phyloP scores from a whole-genome alignment of 768 basidiomycete species.

The Psilocybe tampanensis region DNA sequence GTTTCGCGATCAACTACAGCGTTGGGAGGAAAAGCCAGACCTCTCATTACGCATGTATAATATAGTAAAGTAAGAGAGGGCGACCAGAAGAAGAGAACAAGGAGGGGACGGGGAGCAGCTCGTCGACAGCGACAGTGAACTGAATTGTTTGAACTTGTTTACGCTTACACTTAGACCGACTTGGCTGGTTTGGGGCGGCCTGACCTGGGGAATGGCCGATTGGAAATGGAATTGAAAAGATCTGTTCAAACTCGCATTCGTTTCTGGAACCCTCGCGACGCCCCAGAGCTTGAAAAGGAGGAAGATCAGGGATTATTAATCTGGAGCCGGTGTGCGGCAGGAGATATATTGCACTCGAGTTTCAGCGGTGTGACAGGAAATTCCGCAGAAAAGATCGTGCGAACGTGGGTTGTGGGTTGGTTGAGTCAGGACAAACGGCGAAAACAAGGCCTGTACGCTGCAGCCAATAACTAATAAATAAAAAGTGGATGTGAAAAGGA shows the following conservation, averaged over 20 bases:
- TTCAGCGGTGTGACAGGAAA: background rate
- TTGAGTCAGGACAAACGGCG: background rate
- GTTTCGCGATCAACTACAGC: conserved; percentile 53
- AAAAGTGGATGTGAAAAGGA: conserved; percentile 1
- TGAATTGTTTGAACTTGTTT: conserved; percentile 43
- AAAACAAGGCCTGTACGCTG: too few relatives aligned
- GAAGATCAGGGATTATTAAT: background rate
- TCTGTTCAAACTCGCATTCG: too few relatives aligned
- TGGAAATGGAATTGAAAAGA: too few relatives aligned
- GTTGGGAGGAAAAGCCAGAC: conserved; percentile 57
- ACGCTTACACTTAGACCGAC: conserved; percentile 6
- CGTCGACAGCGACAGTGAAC: conserved; percentile 47
- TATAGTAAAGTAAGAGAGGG: conserved; percentile 14
- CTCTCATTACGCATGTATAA: conserved; percentile 51
- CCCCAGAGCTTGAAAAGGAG: background rate
- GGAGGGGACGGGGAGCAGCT: conserved; percentile 23
- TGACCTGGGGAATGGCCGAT: too few relatives aligned
- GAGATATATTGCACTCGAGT: background rate
- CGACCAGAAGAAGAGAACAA: conserved; percentile 15
- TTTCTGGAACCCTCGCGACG: background rate
- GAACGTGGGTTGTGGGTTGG: conserved; percentile 15
- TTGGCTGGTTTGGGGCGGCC: conserved; percentile 19
- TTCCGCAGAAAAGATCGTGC: conserved; percentile 7
- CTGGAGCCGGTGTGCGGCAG: too few relatives aligned
- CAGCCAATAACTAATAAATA: too few relatives aligned